These are phyloP conservation scores for Nitzschia palea DNA, from an alignment of 108 stramenopile species.

Conservation along the genomic window DNA sequence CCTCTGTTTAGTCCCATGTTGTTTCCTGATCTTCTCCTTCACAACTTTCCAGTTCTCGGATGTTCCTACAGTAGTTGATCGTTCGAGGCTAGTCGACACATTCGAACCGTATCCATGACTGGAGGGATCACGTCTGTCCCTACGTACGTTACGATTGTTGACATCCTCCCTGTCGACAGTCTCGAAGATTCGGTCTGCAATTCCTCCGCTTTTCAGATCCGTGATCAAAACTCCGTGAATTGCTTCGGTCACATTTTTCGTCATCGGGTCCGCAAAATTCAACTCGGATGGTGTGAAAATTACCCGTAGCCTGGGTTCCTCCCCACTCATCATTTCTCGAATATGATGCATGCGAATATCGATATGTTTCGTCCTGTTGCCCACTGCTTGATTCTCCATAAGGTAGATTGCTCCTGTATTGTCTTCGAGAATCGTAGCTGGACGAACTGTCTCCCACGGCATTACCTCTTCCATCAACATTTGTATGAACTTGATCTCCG, in stretches of 20 bases:
- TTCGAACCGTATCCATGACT: too few relatives aligned
- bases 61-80: too few relatives aligned
- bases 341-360: slow-evolving; percentile 13
- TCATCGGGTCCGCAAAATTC: neutral
- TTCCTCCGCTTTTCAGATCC: too few relatives aligned
- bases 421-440: slow-evolving; percentile 18
- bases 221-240: too few relatives aligned
- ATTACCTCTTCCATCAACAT: slow-evolving; percentile 14
- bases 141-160: neutral
- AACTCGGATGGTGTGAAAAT: neutral
- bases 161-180: too few relatives aligned
- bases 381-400: slow-evolving; percentile 19
- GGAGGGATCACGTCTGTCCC: too few relatives aligned
- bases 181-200: too few relatives aligned
- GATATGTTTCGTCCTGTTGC: slow-evolving; percentile 34
- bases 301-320: neutral
- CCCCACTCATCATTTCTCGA: neutral
- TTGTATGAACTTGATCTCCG: slow-evolving; percentile 16
- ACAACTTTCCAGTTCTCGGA: too few relatives aligned
- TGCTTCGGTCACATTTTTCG: too few relatives aligned
- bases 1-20: too few relatives aligned
- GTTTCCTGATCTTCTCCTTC: too few relatives aligned
- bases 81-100: too few relatives aligned
- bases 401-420: slow-evolving; percentile 26
- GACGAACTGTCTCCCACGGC: neutral